phyloP scores from a whole-genome alignment of 2,329 filamentous ascomycete genomes.

The Diplodia sapinea region DNA sequence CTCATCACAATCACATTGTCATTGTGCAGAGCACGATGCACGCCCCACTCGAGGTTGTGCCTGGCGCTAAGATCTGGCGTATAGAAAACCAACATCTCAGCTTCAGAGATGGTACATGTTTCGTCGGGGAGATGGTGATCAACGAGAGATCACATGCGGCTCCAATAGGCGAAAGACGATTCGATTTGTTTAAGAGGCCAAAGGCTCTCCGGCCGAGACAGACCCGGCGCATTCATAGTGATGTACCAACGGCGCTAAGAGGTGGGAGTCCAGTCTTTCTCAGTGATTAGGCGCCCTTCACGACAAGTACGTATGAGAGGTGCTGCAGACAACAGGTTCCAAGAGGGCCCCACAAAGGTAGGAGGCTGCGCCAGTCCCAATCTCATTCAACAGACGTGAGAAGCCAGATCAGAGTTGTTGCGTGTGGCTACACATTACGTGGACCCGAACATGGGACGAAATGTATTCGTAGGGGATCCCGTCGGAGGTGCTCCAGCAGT shows the following conservation, averaged over 20 bases:
- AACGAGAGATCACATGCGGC: neutral
- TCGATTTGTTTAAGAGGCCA: neutral
- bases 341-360: neutral
- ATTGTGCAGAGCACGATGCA: neutral
- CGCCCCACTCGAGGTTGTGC: neutral
- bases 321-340: neutral
- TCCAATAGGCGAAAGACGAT: neutral
- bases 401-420: neutral
- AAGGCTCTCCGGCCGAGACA: neutral
- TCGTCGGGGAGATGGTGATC: neutral
- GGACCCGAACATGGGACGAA: neutral
- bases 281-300: neutral
- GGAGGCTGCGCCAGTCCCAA: neutral
- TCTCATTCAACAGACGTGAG: neutral
- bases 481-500: neutral
- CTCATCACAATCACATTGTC: neutral
- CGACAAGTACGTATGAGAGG: neutral
- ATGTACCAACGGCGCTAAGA: neutral
- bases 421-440: neutral
- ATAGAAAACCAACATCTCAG: neutral
- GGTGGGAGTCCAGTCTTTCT: neutral
- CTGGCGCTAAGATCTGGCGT: conserved; percentile 1
- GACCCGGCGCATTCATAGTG: neutral
- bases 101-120: neutral
- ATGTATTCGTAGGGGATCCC: neutral